Base-by-base conservation (phyloP, 2,329 filamentous ascomycete species). In the Beauveria pseudobassiana region DNA sequence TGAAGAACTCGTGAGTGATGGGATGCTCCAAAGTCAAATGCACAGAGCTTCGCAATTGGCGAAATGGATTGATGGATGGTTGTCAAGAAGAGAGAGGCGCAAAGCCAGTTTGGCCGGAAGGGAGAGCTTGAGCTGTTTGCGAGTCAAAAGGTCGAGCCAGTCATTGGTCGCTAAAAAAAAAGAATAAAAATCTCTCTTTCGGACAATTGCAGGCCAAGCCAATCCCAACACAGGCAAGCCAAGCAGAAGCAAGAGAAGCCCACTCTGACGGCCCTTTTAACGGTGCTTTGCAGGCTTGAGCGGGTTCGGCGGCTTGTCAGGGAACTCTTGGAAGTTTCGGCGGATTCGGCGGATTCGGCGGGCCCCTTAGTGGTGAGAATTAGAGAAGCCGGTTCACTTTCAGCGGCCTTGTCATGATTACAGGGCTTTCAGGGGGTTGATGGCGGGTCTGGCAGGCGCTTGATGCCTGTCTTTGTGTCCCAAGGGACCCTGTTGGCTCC, bases 1-100 rank as follows among this genome's bases (percentile, higher is more conserved):
- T 68, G 71, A 67, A n/a, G n/a, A 18, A 51, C 9, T 5, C 34
- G 46, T 50, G 46, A 24, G 22, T 16, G 10, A 26, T 38, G 16
- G 16, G 54, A 22, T 26, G 26, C n/a, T 1, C 46, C 20, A 30
- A 30, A 22, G 30, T 22, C 20, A 12, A 40, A 14, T 26, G 34
- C n/a, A 22, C 57, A 45, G 45, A 7, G 48, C 38, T 26, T 30
- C 38, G 48, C 57, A 59, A 59, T 59, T 59, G 57, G 57, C 57
- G 40, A n/a, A 45, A 40, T 45, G 34, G 28, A 38, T 22, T 52
- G 30, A 38, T 38, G 34, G 18, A 16, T 30, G 9, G 26, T 34
- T 22, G 48, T n/a, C 24, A 48, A 45, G 48, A 34, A 43, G 38
- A 50, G 30, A 30, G 46, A 49, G 56, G 48, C 46, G 57, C 57